A percentile compares a stretch with the other conserved stretches of the same genome.
These are phyloP conservation scores for Globisporangium radiosum DNA, from an alignment of 352 stramenopile species.

Conservation along the genomic window DNA sequence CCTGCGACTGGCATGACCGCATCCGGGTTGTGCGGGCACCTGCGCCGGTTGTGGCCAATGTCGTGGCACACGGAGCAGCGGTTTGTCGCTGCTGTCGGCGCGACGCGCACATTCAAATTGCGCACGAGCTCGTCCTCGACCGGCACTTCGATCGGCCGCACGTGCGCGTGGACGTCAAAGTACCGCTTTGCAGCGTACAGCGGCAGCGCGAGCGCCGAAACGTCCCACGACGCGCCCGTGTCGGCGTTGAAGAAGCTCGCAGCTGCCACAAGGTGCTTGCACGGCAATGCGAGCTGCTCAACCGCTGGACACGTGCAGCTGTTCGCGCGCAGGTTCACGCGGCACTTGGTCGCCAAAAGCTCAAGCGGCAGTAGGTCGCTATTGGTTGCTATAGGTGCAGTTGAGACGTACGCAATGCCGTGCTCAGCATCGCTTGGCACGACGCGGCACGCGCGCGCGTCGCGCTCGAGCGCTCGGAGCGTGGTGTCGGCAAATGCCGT, in stretches of 20 bases:
- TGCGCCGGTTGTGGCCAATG: constrained; percentile 34
- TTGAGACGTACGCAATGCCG: constrained; percentile 33
- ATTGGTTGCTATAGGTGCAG: constrained; percentile 6
- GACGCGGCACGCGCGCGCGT: constrained; percentile 28
- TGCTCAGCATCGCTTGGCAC: constrained; percentile 32
- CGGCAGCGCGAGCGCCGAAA: constrained; percentile 23
- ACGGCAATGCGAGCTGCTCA: constrained; percentile 29
- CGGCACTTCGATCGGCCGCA: constrained; percentile 26
- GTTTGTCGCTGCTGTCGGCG: constrained; percentile 16
- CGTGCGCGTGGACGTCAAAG: constrained; percentile 20
- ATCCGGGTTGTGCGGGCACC: constrained; percentile 15
- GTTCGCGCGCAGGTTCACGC: constrained; percentile 25
- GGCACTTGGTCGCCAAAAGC: constrained; percentile 24
- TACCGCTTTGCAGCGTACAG: constrained; percentile 29
- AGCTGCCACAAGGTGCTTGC: constrained; percentile 33
- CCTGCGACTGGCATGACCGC: neutral
- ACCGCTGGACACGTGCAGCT: constrained; percentile 30
- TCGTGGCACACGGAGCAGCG: constrained; percentile 38
- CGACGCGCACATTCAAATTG: constrained; percentile 31
- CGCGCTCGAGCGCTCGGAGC: constrained; percentile 22
- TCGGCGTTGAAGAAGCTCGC: constrained; percentile 33
- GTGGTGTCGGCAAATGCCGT: constrained; percentile 29
- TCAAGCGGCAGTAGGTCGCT: neutral
- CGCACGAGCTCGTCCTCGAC: constrained; percentile 40
- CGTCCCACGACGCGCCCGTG: constrained; percentile 20